Evolutionary conservation across 23 red algal genomes (phyloP), one percentile per base, ranked within the genome.

Genomic region (Gracilaria gracilis): DNA sequence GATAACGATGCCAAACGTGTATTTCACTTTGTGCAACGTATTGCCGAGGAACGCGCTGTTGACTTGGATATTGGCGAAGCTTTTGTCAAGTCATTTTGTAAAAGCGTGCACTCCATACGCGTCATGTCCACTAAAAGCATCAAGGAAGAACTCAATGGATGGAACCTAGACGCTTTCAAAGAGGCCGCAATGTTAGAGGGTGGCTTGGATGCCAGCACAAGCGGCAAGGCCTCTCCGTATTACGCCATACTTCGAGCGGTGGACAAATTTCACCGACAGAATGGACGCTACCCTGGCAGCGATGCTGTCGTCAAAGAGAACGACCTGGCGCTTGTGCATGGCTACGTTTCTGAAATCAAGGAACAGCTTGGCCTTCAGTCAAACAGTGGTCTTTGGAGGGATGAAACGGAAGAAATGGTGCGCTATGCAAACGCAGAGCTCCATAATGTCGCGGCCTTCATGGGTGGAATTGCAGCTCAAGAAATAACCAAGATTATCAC

Each of bases 401-500:
- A 88, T 54, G 85, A 86, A 39, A 79, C 86, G 13, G 81, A 73
- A 46, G 93, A 97, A 84, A 80, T 98, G 64, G 75, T 91, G 29
- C 92, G 96, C 17, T 88, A 59, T 95, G 87, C 77, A 9, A 92
- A 59, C 20, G 74, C 39, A 27, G 96, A 98, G 67, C 65, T 98
- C 8, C 97, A 95, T 75, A 62, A 84, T 32, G 90, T 99, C 11
- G 89, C 94, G 2, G 67, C 94, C 17, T 84, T 96, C 34, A 75
- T 95, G 25, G 97, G 97, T 31, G 93, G 93, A 25, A 59, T 99
- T 33, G 94, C 91, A 15, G 93, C 94, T 14, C 97, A 99, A 74
- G 97, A 99, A 69, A 87, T 83, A 23, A 85, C 93, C 37, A 99
- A 99, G 70, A 65, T 99, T 28, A 8, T 99, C 36, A 99, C 94